Conservation (phyloP, 371 early-diverging fungal genomes). For the Gilbertella persicaria region DNA sequence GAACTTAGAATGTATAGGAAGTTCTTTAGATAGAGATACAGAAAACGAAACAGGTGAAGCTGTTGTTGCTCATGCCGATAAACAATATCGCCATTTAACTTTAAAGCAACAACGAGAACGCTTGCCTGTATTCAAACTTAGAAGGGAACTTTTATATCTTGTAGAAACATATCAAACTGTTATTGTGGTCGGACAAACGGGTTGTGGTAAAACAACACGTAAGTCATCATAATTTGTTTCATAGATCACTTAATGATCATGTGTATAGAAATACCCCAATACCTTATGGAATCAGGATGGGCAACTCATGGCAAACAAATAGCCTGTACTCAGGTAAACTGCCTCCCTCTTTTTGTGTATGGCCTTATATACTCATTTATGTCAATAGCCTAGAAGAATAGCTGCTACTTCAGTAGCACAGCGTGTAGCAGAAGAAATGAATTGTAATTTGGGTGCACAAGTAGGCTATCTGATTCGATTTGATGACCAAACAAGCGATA, state of each 20-base stretch:
- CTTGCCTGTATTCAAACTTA: conserved; percentile 62
- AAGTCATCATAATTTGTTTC: conserved; percentile 16
- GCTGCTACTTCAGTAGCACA: conserved; percentile 97
- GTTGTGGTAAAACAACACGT: conserved; percentile 82
- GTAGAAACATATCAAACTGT: conserved; percentile 70
- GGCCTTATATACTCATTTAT: background rate
- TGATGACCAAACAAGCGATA: conserved; percentile 63
- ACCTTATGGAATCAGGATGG: conserved; percentile 74
- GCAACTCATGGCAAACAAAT: conserved; percentile 62
- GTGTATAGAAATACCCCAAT: conserved; percentile 75
- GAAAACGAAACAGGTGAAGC: conserved; percentile 59
- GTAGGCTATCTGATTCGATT: conserved; percentile 75
- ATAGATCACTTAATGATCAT: background rate
- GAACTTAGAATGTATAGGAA: conserved; percentile 41
- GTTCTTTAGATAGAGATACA: conserved; percentile 65
- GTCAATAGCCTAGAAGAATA: conserved; percentile 87
- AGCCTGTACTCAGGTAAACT: conserved; percentile 72
- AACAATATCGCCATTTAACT: conserved; percentile 47
- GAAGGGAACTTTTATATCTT: conserved; percentile 56
- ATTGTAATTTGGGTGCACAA: conserved; percentile 70
- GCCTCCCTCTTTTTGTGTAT: background rate
- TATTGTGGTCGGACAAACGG: conserved; percentile 63
- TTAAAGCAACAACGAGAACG: conserved; percentile 58
- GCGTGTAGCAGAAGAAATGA: conserved; percentile 92
- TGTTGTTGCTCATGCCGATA: conserved; percentile 46